Evolutionary conservation across 192 early-diverging fungal species (phyloP).

Genomic region (Backusella mclennaniae): DNA sequence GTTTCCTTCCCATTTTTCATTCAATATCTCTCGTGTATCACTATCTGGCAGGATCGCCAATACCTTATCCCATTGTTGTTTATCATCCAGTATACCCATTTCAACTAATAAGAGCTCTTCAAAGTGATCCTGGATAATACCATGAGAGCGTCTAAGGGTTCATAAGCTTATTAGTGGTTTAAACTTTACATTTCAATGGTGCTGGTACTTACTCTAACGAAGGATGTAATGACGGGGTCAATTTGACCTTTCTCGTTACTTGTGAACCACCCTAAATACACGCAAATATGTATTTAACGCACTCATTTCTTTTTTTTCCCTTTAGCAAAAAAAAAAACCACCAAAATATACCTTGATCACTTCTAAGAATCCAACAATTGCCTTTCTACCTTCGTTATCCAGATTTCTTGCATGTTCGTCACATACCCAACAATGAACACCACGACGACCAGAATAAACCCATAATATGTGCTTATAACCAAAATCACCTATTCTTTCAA

Average conservation of each 20-base stretch:
- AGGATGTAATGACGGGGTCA: slow-evolving; percentile 68
- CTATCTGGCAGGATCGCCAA: slow-evolving; percentile 78
- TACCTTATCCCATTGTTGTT: slow-evolving; percentile 72
- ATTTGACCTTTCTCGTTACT: slow-evolving; percentile 68
- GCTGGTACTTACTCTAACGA: slow-evolving; percentile 51
- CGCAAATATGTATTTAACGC: neutral
- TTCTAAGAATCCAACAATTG: slow-evolving; percentile 83
- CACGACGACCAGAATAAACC: slow-evolving; percentile 96
- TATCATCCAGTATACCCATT: slow-evolving; percentile 67
- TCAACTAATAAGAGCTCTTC: slow-evolving; percentile 63
- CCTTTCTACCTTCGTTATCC: slow-evolving; percentile 72
- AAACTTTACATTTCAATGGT: neutral
- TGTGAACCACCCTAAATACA: slow-evolving; percentile 69
- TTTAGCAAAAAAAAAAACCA: neutral
- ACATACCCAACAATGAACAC: slow-evolving; percentile 98
- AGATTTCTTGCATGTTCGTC: slow-evolving; percentile 84
- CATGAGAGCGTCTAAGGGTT: slow-evolving; percentile 50
- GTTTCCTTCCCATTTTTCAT: slow-evolving; percentile 40
- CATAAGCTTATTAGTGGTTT: neutral
- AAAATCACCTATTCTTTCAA: slow-evolving; percentile 73
- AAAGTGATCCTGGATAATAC: slow-evolving; percentile 75
- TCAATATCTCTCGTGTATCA: slow-evolving; percentile 43
- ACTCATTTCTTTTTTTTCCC: neutral
- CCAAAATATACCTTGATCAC: slow-evolving; percentile 54
- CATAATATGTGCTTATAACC: slow-evolving; percentile 91